Conservation (phyloP, 2,329 filamentous ascomycete species). For the Cryphonectria japonica region DNA sequence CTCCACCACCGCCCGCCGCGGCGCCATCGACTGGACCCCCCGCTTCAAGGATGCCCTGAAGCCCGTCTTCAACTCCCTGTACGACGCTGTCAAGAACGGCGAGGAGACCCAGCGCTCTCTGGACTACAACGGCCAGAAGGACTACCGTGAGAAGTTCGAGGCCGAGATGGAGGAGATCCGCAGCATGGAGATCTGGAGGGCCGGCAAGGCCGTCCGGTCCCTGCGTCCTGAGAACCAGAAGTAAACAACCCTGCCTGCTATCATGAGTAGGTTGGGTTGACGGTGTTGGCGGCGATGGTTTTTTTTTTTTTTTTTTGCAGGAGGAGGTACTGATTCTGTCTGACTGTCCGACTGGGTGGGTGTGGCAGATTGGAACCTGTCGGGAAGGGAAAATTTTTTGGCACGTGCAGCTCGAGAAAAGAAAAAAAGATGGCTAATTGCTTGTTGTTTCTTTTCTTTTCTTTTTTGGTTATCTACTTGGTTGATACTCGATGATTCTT, state of each 20-base stretch:
- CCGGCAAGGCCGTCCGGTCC: constrained; percentile 92
- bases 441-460: constrained; percentile 22
- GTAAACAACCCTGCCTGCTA: constrained; percentile 48
- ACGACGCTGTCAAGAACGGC: constrained; percentile 89
- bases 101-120: constrained; percentile 95
- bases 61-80: constrained; percentile 97
- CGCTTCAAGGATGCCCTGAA: constrained; percentile 98
- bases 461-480: constrained; percentile 25
- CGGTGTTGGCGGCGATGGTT: neutral
- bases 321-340: neutral
- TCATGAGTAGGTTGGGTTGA: neutral
- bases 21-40: constrained; percentile 98
- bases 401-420: constrained; percentile 6
- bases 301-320: too few species aligned
- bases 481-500: constrained; percentile 19
- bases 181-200: constrained; percentile 97
- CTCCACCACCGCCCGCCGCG: constrained; percentile 97
- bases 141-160: constrained; percentile 98
- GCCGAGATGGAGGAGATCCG: constrained; percentile 99
- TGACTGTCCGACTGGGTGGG: neutral
- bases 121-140: constrained; percentile 92
- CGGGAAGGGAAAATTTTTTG: constrained; percentile 22
- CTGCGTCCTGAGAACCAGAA: constrained; percentile 88
- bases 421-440: constrained; percentile 6
- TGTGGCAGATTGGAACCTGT: constrained; percentile 23